Base-by-base conservation (phyloP, 2,329 filamentous ascomycete genomes). In the Paraphoma sp. region DNA sequence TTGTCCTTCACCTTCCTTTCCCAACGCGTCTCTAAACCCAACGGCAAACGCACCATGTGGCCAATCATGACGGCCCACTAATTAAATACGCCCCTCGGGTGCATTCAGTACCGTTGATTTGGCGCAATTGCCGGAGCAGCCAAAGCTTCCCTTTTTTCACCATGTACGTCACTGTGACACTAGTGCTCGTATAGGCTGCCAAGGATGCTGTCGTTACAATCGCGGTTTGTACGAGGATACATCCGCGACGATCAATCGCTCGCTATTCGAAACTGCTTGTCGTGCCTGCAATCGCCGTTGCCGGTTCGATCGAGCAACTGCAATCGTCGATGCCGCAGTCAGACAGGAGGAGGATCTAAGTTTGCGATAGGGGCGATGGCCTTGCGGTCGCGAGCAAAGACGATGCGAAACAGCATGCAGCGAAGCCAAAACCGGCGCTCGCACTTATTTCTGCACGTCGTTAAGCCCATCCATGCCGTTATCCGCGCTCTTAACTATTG, bases 351-450 rank as follows among this genome's bases (percentile, higher is more conserved):
- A 36, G 33, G 10, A 2, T 36, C 23, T 23, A 23, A 23, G 33
- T 36, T 36, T 36, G 33, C 10, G 33, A 36, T 36, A 36, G 33
- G 33, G 33, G 33, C 33, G 10, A 36, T 36, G 3, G 33, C 18
- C 14, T 11, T 7, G 38, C 29, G 16, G 38, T 43, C 23, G 38
- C 23, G n/a, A 31, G 17, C 48, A 50, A 23, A 43, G 23, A 51
- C 48, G 10, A 36, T 38, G 33, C 28, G 14, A 41, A 17, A 44
- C 48, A 50, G 38, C 38, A 50, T 31, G 8, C 16, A 6, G 31
- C 33, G 3, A 48, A 63, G 31, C 33, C 33, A 48, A 63, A 62
- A 54, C 54, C 46, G 57, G 57, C 57, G 58, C 52, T 56, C 38
- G 29, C 38, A 31, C 33, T 10, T 14, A 3, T 36, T 36, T 36